A percentile compares a stretch with the other conserved stretches of the same genome.
phyloP scores from a whole-genome alignment of 1,284 basidiomycete species.

The Trametes pubescens region DNA sequence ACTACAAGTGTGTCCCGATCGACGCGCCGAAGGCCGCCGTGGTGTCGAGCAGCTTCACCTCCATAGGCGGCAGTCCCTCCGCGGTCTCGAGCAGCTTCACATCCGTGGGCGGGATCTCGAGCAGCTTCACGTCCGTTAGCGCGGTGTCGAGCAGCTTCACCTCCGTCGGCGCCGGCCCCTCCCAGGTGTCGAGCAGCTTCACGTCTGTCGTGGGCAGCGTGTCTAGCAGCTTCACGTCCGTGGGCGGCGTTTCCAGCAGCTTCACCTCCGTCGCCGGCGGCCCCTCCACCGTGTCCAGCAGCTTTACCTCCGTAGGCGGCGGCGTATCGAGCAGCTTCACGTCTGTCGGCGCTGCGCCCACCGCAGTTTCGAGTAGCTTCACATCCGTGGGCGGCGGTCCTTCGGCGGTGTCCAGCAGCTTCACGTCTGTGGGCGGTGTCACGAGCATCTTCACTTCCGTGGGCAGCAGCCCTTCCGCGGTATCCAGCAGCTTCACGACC shows the following conservation, averaged over 20 bases:
- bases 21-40: neutral
- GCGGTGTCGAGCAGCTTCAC: neutral
- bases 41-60: neutral
- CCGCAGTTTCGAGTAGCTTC: no score
- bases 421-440: neutral
- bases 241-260: neutral
- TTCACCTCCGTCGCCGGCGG: neutral
- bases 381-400: no score
- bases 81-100: neutral
- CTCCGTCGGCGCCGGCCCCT: neutral
- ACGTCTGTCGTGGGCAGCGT: neutral
- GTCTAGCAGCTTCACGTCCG: neutral
- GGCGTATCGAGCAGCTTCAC: neutral
- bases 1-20: slow-evolving; percentile 4
- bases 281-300: neutral
- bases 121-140: neutral
- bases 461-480: neutral
- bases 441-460: neutral
- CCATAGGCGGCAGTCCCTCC: neutral
- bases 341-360: neutral
- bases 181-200: neutral
- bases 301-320: neutral
- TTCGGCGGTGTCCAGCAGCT: neutral
- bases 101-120: neutral
- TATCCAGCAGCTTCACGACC: neutral